phyloP scores from a whole-genome alignment of 805 yeast genomes.

The Saccharomycopsis schoenii region DNA sequence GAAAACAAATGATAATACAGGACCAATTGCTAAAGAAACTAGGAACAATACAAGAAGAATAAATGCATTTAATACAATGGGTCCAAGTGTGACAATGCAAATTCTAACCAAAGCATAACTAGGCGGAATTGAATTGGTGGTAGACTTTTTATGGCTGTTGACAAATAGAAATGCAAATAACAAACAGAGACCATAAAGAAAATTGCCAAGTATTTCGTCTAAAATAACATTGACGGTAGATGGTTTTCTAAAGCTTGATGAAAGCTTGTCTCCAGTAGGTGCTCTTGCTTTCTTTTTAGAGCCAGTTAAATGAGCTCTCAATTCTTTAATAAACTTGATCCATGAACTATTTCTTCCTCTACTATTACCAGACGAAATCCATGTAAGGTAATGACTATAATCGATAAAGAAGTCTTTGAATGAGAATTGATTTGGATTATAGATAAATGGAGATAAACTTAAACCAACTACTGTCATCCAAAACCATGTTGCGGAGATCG shows the following conservation, averaged over 20 bases:
- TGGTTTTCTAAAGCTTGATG: constrained; percentile 39
- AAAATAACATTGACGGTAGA: constrained; percentile 35
- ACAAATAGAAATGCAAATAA: constrained; percentile 41
- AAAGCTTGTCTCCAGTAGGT: constrained; percentile 30
- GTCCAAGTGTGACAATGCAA: constrained; percentile 35
- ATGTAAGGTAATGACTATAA: constrained; percentile 36
- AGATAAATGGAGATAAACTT: constrained; percentile 49
- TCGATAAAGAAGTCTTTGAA: constrained; percentile 57
- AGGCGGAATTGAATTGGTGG: constrained; percentile 19
- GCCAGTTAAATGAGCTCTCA: constrained; percentile 48
- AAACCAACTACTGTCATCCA: constrained; percentile 53
- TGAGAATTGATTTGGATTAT: constrained; percentile 57
- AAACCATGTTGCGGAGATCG: constrained; percentile 42
- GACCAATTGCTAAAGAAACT: constrained; percentile 39
- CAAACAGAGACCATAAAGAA: constrained; percentile 28
- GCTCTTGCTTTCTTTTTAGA: constrained; percentile 36
- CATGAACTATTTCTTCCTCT: constrained; percentile 28
- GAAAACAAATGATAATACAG: constrained; percentile 25
- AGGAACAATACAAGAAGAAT: constrained; percentile 31
- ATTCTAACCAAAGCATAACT: constrained; percentile 36
- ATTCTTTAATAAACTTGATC: constrained; percentile 40
- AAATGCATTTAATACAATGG: constrained; percentile 35
- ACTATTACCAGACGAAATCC: constrained; percentile 43
- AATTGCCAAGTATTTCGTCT: constrained; percentile 32
- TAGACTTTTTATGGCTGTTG: constrained; percentile 41